Base-by-base conservation (phyloP, 208 protist genomes). In the Strigomonas culicis region DNA sequence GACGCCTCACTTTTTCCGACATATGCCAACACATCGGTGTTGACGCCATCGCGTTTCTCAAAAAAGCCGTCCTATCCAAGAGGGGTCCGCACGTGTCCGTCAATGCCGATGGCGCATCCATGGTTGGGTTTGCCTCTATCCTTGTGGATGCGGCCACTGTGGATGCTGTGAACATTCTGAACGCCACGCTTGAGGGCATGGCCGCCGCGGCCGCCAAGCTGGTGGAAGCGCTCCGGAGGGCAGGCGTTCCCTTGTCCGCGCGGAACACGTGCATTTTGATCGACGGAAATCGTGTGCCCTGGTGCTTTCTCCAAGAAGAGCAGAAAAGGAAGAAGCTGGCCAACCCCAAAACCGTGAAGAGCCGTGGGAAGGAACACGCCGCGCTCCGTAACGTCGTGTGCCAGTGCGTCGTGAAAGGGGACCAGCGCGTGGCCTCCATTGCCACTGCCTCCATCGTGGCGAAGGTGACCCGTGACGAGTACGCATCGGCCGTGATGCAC, bases 121-220 rank as follows among this genome's bases (percentile, higher is more conserved):
- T 79, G 25, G 68, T 80, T 11, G 75, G 59, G 2, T 17, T 86
- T 13, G 22, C 73, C 6, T 66, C 59, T 10, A 17, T 22, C 13
- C 65, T 87, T 0, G 65, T 83, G 11, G 57, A 67, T 4, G 62
- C 71, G 10, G 41, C 52, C 0, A 68, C 66, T 24, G 82, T 87
- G 31, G 71, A 84, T 52, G 41, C 47, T 13, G 62, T 74, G 4
- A 87, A 87, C 52, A 84, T 87, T 46, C 68, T 80, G 17, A 84
- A 87, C 31, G 81, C 81, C 6, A 77, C 81, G 19, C 61, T 87
- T 36, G 81, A 87, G 58, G 81, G 77, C 1, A 87, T 87, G 81
- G 32, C 74, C 10, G 32, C 51, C 21, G 77, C 72, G 21, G 68
- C 55, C 44, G 39, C 56, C 57, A 17, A 21, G 8, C 36, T 84